These are phyloP conservation scores for Berkeleyomyces basicola DNA, from an alignment of 2,329 filamentous ascomycete genomes.

Conservation along the genomic window DNA sequence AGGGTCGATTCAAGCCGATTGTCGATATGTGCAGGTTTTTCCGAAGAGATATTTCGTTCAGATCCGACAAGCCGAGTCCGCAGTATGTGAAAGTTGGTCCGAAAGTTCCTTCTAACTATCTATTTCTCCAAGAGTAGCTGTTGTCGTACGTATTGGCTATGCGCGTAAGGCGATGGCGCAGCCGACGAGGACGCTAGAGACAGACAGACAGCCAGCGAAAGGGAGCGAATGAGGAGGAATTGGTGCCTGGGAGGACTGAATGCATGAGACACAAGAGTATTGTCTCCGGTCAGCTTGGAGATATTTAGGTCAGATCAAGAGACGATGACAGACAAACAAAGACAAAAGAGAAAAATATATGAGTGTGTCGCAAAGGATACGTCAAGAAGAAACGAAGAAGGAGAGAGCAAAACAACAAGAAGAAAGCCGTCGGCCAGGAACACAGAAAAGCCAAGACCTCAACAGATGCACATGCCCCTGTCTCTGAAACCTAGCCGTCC, in stretches of 20 bases:
- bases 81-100: too few species aligned
- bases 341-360: neutral
- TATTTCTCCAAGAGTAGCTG: too few species aligned
- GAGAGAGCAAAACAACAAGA: neutral
- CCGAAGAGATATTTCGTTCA: too few species aligned
- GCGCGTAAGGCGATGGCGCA: neutral
- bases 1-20: neutral
- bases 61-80: too few species aligned
- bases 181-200: neutral
- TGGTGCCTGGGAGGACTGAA: neutral
- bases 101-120: too few species aligned
- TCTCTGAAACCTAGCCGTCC: constrained; percentile 2
- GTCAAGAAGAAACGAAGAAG: neutral
- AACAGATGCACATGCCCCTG: neutral
- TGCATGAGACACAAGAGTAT: neutral
- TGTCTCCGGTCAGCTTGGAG: neutral
- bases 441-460: neutral
- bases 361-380: neutral
- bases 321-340: neutral
- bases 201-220: neutral
- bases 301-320: neutral
- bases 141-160: neutral
- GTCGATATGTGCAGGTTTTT: too few species aligned
- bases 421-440: neutral
- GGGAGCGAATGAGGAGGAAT: neutral